These are phyloP conservation scores for Mycena rosella DNA, from an alignment of 768 basidiomycete genomes.

Conservation along the genomic window DNA sequence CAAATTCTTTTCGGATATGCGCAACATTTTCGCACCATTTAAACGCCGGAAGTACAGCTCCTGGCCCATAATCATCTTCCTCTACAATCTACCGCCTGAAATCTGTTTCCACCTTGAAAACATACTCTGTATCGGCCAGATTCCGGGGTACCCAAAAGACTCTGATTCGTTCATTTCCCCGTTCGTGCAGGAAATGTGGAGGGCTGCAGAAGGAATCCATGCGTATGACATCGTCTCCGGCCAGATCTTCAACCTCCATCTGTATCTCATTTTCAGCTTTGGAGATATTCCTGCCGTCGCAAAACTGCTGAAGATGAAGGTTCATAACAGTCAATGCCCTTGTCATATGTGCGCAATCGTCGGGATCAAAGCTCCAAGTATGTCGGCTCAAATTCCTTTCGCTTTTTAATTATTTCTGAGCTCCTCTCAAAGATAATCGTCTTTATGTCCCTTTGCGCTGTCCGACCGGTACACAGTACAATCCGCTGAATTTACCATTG, in stretches of 20 bases:
- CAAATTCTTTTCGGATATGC: slow-evolving; percentile 45
- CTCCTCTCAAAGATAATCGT: not conserved
- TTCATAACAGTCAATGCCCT: not conserved
- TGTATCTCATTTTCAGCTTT: not conserved
- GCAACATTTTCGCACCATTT: slow-evolving; percentile 51
- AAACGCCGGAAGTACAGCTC: slow-evolving; percentile 40
- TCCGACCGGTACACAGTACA: not conserved
- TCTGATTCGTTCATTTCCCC: slow-evolving; percentile 50
- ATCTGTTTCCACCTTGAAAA: slow-evolving; percentile 44
- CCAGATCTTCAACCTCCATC: not conserved
- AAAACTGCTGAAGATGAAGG: not conserved
- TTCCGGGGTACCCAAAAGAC: slow-evolving; percentile 48
- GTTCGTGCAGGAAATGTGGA: slow-evolving; percentile 42
- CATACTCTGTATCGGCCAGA: slow-evolving; percentile 47
- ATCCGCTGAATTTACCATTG: not conserved
- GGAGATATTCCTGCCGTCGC: not conserved
- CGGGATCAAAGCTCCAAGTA: not conserved
- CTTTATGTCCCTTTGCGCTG: not conserved
- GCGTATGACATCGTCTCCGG: not conserved
- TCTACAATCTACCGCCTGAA: slow-evolving; percentile 50
- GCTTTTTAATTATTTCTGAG: not conserved
- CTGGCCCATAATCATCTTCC: slow-evolving; percentile 49
- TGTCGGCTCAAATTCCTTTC: slow-evolving; percentile 35
- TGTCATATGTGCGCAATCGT: slow-evolving; percentile 14
- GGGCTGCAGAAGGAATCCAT: not conserved